Percentiles rank a stretch among this genome's conserved stretches.
Evolutionary conservation across 768 basidiomycete genomes (phyloP).

Genomic region (Russula foetens): DNA sequence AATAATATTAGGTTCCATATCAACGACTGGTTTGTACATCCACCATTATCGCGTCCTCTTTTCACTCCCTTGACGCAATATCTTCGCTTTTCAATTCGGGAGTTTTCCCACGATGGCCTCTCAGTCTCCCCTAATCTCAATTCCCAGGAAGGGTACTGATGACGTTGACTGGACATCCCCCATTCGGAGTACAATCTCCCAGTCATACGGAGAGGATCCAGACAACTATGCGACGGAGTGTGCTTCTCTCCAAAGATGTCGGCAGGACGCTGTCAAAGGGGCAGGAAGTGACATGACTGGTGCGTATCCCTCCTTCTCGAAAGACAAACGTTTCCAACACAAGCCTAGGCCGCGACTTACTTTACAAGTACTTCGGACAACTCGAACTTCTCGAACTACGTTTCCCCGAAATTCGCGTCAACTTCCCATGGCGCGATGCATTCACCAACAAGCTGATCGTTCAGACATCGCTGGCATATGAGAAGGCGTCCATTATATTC

Average conservation of each 20-base stretch:
- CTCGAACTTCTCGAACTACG: constrained; percentile 94
- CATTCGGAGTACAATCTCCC: constrained; percentile 76
- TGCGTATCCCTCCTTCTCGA: constrained; percentile 28
- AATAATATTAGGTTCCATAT: background rate
- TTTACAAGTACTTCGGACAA: constrained; percentile 99
- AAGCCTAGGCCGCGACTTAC: constrained; percentile 74
- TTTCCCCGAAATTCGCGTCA: constrained; percentile 93
- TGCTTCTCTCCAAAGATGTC: constrained; percentile 75
- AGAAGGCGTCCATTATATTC: constrained; percentile 96
- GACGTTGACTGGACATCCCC: constrained; percentile 96
- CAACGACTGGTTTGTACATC: background rate
- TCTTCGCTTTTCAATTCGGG: background rate
- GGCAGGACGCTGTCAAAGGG: constrained; percentile 93
- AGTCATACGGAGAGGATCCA: constrained; percentile 90
- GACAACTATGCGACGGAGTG: constrained; percentile 84
- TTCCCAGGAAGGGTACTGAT: constrained; percentile 90
- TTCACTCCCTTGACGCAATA: background rate
- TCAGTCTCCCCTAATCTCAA: constrained; percentile 84
- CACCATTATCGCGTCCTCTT: background rate
- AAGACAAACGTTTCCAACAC: background rate
- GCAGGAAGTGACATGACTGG: constrained; percentile 96
- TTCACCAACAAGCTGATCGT: constrained; percentile 91
- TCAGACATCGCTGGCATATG: constrained; percentile 94
- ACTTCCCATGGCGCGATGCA: constrained; percentile 95
- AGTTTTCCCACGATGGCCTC: constrained; percentile 43